These are phyloP conservation scores for Nicotiana sylvestris DNA, from an alignment of 257 asterid genomes.

Conservation along the genomic window DNA sequence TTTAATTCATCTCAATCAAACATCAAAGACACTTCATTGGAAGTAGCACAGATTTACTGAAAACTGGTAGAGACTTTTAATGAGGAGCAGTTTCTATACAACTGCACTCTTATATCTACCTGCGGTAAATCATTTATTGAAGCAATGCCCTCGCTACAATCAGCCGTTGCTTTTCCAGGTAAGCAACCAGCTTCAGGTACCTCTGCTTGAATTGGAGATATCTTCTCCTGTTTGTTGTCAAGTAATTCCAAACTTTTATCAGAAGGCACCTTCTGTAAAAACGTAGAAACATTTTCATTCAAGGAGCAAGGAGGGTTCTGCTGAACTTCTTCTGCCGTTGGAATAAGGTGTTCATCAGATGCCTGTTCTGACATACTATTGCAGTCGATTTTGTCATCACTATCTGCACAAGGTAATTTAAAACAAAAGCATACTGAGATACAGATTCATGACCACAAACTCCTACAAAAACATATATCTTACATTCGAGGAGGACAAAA, in stretches of 20 bases:
- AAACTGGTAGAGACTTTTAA: neutral
- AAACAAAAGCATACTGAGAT: conserved; percentile 12
- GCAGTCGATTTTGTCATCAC: conserved; percentile 37
- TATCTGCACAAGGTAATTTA: conserved; percentile 23
- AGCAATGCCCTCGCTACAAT: conserved; percentile 28
- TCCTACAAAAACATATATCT: neutral
- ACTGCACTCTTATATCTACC: conserved; percentile 32
- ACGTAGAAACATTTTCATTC: neutral
- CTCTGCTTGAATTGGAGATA: conserved; percentile 18
- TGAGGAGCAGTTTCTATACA: neutral
- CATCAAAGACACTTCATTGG: neutral
- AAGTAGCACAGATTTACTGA: neutral
- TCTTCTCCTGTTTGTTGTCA: conserved; percentile 23
- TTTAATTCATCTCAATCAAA: conserved; percentile 2
- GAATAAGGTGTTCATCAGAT: conserved; percentile 25
- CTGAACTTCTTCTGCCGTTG: neutral
- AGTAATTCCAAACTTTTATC: conserved; percentile 16
- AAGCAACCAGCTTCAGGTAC: conserved; percentile 18
- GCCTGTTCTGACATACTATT: conserved; percentile 32
- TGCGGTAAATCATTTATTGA: conserved; percentile 36
- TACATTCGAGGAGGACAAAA: neutral
- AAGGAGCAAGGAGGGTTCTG: neutral
- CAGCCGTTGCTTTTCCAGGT: conserved; percentile 18
- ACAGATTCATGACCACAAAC: neutral
- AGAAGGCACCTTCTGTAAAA: conserved; percentile 10